phyloP scores from a whole-genome alignment of 2,329 filamentous ascomycete species.

The Colletotrichum liriopes region DNA sequence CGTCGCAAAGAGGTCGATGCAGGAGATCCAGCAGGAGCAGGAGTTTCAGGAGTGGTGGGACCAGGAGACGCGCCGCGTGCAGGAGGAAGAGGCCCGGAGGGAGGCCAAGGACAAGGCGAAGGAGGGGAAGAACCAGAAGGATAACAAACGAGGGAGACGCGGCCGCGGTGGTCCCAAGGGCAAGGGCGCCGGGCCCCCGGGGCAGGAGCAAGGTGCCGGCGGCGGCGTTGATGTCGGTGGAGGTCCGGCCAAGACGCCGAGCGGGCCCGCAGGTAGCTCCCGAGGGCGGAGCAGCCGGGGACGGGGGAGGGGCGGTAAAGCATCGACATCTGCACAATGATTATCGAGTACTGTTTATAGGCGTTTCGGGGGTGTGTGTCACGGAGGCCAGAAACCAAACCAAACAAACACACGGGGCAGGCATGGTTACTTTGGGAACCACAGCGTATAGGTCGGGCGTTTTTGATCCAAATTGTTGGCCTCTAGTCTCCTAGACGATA shows the following conservation, averaged over 20 bases:
- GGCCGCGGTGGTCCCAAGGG: constrained; percentile 49
- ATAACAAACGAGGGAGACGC: constrained; percentile 37
- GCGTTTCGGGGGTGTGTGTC: constrained; percentile 1
- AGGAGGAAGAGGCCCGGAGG: constrained; percentile 71
- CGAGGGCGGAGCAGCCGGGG: constrained; percentile 35
- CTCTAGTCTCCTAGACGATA: constrained; percentile 4
- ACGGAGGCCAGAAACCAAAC: constrained; percentile 5
- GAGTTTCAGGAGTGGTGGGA: constrained; percentile 99
- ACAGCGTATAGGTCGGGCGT: background rate
- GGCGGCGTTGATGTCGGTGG: constrained; percentile 13
- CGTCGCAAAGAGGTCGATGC: constrained; percentile 87
- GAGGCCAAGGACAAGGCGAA: constrained; percentile 60
- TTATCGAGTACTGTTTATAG: background rate
- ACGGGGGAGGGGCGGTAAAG: constrained; percentile 37
- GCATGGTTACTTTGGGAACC: background rate
- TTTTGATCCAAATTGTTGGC: background rate
- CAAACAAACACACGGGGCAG: constrained; percentile 5
- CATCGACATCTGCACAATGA: constrained; percentile 21
- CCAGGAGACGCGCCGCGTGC: constrained; percentile 81
- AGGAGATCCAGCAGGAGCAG: constrained; percentile 97
- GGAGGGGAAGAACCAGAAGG: constrained; percentile 52
- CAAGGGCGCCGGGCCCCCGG: constrained; percentile 3
- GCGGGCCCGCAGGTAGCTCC: constrained; percentile 16
- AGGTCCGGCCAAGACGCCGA: constrained; percentile 13
- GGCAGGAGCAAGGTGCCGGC: constrained; percentile 13